Conservation (phyloP, 2,329 filamentous ascomycete genomes). For the Aspergillus amoenus region DNA sequence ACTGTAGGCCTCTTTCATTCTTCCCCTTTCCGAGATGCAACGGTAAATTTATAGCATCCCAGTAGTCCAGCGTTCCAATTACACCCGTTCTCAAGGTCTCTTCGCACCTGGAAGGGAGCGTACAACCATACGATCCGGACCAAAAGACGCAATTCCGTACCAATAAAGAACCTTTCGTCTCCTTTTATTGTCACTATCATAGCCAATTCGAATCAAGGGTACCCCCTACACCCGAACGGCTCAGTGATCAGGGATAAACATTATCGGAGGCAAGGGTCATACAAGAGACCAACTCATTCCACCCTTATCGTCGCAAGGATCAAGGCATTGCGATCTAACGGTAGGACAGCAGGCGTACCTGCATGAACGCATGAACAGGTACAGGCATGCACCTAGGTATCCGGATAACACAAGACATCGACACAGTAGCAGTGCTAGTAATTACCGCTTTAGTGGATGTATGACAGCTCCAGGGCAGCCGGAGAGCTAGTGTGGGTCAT, state of each 20-base stretch:
- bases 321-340: neutral
- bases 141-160: neutral
- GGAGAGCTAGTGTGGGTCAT: neutral
- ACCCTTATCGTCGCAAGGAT: neutral
- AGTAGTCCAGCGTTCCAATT: neutral
- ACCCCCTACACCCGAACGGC: neutral
- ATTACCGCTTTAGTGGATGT: no score
- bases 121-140: neutral
- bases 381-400: neutral
- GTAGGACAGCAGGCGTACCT: neutral
- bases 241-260: neutral
- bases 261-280: neutral
- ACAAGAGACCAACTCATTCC: neutral
- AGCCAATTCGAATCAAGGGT: neutral
- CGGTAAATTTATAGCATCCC: neutral
- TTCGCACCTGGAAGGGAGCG: neutral
- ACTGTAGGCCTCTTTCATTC: neutral
- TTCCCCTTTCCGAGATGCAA: neutral
- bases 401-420: neutral
- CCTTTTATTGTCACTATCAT: neutral
- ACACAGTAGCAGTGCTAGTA: no score
- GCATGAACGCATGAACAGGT: neutral
- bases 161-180: neutral
- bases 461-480: neutral
- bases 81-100: neutral